A percentile compares a stretch with the other conserved stretches of the same genome.
Conservation (phyloP, 1,284 basidiomycete species). For the Tranzscheliella williamsii region DNA sequence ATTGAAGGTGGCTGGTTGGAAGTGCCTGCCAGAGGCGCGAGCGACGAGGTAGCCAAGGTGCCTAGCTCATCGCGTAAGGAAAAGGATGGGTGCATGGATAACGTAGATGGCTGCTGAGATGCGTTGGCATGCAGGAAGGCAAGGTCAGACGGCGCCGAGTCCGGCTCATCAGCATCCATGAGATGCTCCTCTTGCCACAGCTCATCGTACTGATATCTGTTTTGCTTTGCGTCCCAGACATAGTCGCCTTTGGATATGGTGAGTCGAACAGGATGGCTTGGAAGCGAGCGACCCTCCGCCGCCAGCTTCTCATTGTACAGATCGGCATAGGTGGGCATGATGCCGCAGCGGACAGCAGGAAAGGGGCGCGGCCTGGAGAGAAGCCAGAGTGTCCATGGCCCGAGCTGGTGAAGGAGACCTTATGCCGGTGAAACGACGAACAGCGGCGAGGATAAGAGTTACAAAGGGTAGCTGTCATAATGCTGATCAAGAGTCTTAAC, state of each 20-base stretch:
- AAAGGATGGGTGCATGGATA: background rate
- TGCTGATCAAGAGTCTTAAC: too few species aligned
- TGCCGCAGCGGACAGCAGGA: too few species aligned
- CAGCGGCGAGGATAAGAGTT: too few species aligned
- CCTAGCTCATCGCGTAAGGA: background rate
- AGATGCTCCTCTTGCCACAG: constrained; percentile 40
- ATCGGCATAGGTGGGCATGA: constrained; percentile 42
- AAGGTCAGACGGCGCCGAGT: background rate
- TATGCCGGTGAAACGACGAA: too few species aligned
- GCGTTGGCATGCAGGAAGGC: too few species aligned
- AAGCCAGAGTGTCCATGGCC: too few species aligned
- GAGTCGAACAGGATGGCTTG: constrained; percentile 29
- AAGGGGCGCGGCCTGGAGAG: too few species aligned
- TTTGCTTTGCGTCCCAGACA: constrained; percentile 8
- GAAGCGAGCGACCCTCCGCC: constrained; percentile 14
- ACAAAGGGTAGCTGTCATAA: too few species aligned
- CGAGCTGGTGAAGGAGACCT: too few species aligned
- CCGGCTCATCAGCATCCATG: constrained; percentile 12
- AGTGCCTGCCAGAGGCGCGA: background rate
- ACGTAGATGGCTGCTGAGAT: background rate
- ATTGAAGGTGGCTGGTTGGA: too few species aligned
- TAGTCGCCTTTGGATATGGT: constrained; percentile 41
- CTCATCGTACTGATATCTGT: constrained; percentile 26
- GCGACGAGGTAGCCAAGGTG: background rate
- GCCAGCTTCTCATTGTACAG: constrained; percentile 23